Conservation (phyloP, 176 grass and related monocot genomes). For the Musa troglodytarum region DNA sequence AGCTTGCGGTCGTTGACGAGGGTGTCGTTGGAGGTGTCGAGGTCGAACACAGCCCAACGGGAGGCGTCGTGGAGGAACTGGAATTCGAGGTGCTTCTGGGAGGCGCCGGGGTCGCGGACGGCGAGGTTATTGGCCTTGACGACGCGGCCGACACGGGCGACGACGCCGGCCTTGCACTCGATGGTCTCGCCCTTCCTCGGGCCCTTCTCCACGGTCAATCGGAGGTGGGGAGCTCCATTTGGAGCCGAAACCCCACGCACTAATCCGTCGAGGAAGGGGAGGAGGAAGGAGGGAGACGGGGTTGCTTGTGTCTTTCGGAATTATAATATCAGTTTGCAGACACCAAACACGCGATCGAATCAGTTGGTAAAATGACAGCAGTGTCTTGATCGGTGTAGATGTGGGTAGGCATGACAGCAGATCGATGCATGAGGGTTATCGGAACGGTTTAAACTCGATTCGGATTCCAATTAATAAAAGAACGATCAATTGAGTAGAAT, state of each 20-base stretch:
- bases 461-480: too few species aligned
- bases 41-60: slow-evolving; percentile 55
- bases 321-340: too few species aligned
- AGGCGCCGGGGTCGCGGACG: slow-evolving; percentile 62
- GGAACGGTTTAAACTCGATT: too few species aligned
- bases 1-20: slow-evolving; percentile 44
- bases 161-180: slow-evolving; percentile 25
- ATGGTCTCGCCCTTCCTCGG: slow-evolving; percentile 36
- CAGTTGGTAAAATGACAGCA: too few species aligned
- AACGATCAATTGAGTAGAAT: too few species aligned
- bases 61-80: slow-evolving; percentile 37
- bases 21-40: slow-evolving; percentile 82
- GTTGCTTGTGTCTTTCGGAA: too few species aligned
- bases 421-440: too few species aligned
- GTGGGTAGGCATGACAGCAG: too few species aligned
- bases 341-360: too few species aligned
- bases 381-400: too few species aligned
- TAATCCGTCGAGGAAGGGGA: background rate
- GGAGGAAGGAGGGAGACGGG: background rate
- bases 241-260: background rate
- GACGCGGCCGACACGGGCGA: slow-evolving; percentile 49
- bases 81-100: slow-evolving; percentile 66
- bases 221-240: slow-evolving; percentile 32
- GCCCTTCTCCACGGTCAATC: slow-evolving; percentile 59
- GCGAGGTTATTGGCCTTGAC: slow-evolving; percentile 51